Conservation (phyloP, 2,329 filamentous ascomycete species). For the Elsinoe necatrix region DNA sequence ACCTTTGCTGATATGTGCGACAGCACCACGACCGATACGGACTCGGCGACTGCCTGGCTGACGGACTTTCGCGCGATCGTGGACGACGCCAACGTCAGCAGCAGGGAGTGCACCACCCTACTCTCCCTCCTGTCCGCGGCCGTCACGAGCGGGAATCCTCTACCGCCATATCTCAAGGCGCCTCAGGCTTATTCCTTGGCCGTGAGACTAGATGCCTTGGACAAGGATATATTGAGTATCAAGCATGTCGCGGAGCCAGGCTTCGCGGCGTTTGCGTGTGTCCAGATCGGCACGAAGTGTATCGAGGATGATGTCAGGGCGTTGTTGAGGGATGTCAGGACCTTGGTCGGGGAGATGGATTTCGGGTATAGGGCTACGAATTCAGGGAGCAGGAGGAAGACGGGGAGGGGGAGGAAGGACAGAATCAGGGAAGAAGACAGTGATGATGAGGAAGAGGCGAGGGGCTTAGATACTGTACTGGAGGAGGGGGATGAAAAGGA, state of each 20-base stretch:
- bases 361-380: constrained; percentile 57
- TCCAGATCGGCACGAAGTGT: constrained; percentile 62
- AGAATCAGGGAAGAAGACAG: neutral
- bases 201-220: constrained; percentile 50
- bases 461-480: neutral
- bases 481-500: neutral
- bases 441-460: constrained; percentile 3
- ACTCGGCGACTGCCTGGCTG: constrained; percentile 44
- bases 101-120: constrained; percentile 60
- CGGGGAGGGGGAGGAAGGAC: neutral
- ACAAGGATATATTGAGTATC: constrained; percentile 53
- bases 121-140: constrained; percentile 61
- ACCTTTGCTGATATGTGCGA: constrained; percentile 38
- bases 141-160: constrained; percentile 55
- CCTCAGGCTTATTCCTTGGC: constrained; percentile 55
- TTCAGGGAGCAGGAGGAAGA: constrained; percentile 22
- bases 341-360: constrained; percentile 65
- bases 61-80: constrained; percentile 53
- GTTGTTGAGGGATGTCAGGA: constrained; percentile 52
- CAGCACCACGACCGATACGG: constrained; percentile 44
- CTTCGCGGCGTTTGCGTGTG: constrained; percentile 65
- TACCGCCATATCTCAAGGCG: constrained; percentile 62
- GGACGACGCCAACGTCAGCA: constrained; percentile 50
- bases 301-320: constrained; percentile 60
- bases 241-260: constrained; percentile 61